These are phyloP conservation scores for Crucibulum laeve DNA, from an alignment of 768 basidiomycete genomes.

Conservation along the genomic window DNA sequence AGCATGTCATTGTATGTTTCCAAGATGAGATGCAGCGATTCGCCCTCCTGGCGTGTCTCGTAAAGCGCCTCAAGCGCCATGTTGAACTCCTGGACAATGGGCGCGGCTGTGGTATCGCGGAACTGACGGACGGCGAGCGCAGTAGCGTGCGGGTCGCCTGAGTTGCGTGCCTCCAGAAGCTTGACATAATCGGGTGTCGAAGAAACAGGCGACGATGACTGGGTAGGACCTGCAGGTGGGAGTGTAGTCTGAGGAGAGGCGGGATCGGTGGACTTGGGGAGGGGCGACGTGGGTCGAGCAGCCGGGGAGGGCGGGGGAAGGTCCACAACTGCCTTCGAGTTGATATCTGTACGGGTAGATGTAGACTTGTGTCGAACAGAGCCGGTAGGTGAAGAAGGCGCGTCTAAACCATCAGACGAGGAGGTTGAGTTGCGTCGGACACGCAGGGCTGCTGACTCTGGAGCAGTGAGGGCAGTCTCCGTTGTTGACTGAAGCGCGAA, in stretches of 20 bases:
- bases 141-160: conserved; percentile 18
- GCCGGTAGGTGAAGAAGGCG: conserved; percentile 11
- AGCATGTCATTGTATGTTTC: conserved; percentile 75
- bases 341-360: not conserved
- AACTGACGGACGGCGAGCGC: conserved; percentile 32
- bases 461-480: conserved; percentile 5
- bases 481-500: conserved; percentile 31
- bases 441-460: conserved; percentile 7
- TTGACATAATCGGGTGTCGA: too few relatives aligned
- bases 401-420: conserved; percentile 18
- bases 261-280: conserved; percentile 11
- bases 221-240: conserved; percentile 2
- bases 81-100: conserved; percentile 57
- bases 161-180: conserved; percentile 20
- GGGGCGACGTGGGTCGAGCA: conserved; percentile 4
- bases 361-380: conserved; percentile 10
- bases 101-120: conserved; percentile 19
- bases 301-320: conserved; percentile 2
- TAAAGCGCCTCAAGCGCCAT: conserved; percentile 52
- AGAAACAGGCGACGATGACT: too few relatives aligned
- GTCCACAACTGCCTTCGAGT: not conserved
- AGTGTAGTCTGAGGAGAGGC: conserved; percentile 18
- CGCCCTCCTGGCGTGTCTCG: conserved; percentile 39
- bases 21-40: conserved; percentile 52
- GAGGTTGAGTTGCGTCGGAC: conserved; percentile 48